phyloP scores from a whole-genome alignment of 768 basidiomycete genomes.

The Lentinus tigrinus region DNA sequence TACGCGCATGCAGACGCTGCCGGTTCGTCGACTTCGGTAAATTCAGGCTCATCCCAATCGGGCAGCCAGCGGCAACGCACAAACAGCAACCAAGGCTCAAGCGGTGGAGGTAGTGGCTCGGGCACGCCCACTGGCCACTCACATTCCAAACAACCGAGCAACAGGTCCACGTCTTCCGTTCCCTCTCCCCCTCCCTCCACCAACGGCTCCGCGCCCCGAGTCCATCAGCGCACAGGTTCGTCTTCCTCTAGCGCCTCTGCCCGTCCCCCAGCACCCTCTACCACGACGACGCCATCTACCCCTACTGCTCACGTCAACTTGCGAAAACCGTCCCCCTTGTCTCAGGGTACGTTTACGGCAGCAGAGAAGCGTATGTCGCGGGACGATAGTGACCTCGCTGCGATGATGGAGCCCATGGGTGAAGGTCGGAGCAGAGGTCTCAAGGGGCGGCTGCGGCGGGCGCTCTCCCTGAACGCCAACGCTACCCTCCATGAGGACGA shows the following conservation, averaged over 20 bases:
- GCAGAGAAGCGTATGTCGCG: slow-evolving; percentile 75
- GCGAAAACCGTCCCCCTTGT: slow-evolving; percentile 61
- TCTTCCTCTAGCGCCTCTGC: slow-evolving; percentile 39
- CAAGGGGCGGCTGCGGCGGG: slow-evolving; percentile 75
- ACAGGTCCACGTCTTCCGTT: slow-evolving; percentile 17
- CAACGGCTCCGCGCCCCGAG: slow-evolving; percentile 29
- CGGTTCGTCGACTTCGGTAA: slow-evolving; percentile 75
- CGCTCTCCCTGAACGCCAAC: slow-evolving; percentile 62
- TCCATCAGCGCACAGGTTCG: slow-evolving; percentile 50
- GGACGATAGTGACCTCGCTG: slow-evolving; percentile 69
- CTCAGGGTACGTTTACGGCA: slow-evolving; percentile 61
- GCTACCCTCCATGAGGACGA: slow-evolving; percentile 59
- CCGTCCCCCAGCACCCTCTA: slow-evolving; percentile 33
- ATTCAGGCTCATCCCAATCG: slow-evolving; percentile 50
- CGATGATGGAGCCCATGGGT: slow-evolving; percentile 44
- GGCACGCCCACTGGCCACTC: slow-evolving; percentile 20
- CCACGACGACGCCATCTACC: slow-evolving; percentile 31
- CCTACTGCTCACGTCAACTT: slow-evolving; percentile 28
- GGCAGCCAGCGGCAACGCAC: slow-evolving; percentile 62
- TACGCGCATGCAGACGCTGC: slow-evolving; percentile 81
- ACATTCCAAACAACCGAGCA: slow-evolving; percentile 17
- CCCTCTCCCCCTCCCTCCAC: slow-evolving; percentile 22
- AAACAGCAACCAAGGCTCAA: slow-evolving; percentile 66
- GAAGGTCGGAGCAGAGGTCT: slow-evolving; percentile 64
- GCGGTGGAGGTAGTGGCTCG: slow-evolving; percentile 33